These are phyloP conservation scores for Aureobasidium sp. DNA, from an alignment of 2,329 filamentous ascomycete species.

Conservation along the genomic window DNA sequence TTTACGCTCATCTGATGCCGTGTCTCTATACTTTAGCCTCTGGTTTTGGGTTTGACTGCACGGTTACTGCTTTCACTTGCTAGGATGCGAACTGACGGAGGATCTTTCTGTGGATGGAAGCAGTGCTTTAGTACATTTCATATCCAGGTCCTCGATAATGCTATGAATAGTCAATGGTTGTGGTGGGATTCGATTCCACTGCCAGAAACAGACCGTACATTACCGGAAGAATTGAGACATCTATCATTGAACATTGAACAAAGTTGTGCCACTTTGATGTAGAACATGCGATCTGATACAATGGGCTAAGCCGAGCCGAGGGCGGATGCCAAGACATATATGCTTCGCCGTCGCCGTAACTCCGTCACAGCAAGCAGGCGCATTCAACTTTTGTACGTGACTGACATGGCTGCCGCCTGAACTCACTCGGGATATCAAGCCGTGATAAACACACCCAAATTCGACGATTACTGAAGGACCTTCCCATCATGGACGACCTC, in stretches of 20 bases:
- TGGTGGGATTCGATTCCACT: neutral
- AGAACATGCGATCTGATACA: neutral
- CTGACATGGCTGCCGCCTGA: neutral
- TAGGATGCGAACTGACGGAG: neutral
- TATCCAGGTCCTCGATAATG: neutral
- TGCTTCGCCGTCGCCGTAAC: neutral
- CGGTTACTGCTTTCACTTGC: neutral
- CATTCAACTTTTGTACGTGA: neutral
- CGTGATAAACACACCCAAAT: neutral
- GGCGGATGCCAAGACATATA: neutral
- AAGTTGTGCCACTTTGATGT: neutral
- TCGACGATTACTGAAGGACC: neutral
- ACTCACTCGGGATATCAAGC: neutral
- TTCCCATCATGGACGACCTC: slow-evolving; percentile 70
- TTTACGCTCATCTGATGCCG: neutral
- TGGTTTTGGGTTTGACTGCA: neutral
- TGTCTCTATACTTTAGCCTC: neutral
- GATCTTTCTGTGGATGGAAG: neutral
- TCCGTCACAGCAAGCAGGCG: neutral
- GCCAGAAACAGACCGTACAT: neutral
- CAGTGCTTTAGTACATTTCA: neutral
- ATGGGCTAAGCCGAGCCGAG: neutral
- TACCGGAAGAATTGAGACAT: neutral
- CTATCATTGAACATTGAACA: neutral
- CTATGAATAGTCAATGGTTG: neutral